Percentiles rank a stretch among this genome's conserved stretches.
These are phyloP conservation scores for Thraustochytrium striatum DNA, from an alignment of 352 stramenopile species.

Conservation along the genomic window DNA sequence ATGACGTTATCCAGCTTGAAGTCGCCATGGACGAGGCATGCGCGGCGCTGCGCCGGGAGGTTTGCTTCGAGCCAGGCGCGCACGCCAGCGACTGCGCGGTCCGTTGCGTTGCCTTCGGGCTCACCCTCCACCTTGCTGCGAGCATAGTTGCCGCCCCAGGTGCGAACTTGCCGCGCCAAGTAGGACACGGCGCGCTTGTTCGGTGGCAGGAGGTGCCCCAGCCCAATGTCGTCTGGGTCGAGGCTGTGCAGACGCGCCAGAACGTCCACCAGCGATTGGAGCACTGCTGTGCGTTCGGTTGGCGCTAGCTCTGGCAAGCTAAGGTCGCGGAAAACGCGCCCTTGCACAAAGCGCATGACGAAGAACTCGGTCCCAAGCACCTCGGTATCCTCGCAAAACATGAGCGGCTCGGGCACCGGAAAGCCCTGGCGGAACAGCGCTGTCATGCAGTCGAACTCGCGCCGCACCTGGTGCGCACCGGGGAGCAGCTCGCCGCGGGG, in stretches of 20 bases:
- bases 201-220: constrained; percentile 59
- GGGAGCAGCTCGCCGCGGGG: constrained; percentile 54
- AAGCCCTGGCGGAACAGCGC: constrained; percentile 56
- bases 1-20: constrained; percentile 79
- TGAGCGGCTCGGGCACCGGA: constrained; percentile 63
- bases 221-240: constrained; percentile 55
- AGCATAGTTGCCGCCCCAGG: constrained; percentile 46
- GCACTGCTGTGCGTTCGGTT: constrained; percentile 58
- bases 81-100: constrained; percentile 56
- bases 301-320: constrained; percentile 59
- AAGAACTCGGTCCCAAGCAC: constrained; percentile 75
- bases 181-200: constrained; percentile 54
- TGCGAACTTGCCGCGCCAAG: constrained; percentile 60
- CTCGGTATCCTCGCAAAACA: constrained; percentile 63
- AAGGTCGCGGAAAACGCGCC: constrained; percentile 70
- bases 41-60: constrained; percentile 60
- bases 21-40: constrained; percentile 70
- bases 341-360: constrained; percentile 71
- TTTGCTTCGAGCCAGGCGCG: constrained; percentile 63
- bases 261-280: constrained; percentile 60
- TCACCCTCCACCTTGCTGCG: background rate
- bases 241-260: constrained; percentile 65
- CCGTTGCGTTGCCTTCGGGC: background rate
- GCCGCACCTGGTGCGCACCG: constrained; percentile 57
- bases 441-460: constrained; percentile 56